These are phyloP conservation scores for Ogataea hybrid DNA, from an alignment of 1,139 yeast species.

Conservation along the genomic window DNA sequence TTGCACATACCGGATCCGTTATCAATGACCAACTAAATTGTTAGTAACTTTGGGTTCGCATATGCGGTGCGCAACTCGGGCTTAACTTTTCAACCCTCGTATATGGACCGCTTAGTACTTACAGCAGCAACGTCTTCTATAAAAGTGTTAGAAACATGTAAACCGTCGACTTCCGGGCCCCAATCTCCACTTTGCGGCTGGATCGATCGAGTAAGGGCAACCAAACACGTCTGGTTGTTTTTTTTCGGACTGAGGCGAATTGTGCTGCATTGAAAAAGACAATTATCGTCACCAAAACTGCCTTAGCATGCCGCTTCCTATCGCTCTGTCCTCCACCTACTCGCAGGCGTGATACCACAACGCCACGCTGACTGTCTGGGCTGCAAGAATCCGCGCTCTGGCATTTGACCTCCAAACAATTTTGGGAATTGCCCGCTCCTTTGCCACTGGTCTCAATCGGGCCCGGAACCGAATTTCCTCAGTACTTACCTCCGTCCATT, in stretches of 20 bases:
- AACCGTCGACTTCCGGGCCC: not conserved
- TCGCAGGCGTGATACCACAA: no score
- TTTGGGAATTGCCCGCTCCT: constrained; percentile 2
- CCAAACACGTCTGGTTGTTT: not conserved
- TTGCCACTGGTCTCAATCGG: constrained; percentile 3
- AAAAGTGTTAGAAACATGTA: constrained; percentile 30
- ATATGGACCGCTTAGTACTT: constrained; percentile 21
- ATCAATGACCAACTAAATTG: constrained; percentile 78
- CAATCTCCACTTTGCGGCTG: not conserved
- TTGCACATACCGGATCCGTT: constrained; percentile 99
- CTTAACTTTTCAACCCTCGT: constrained; percentile 2
- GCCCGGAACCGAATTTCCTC: not conserved
- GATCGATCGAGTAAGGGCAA: not conserved
- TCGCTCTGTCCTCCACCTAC: no score
- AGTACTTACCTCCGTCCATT: constrained; percentile 39
- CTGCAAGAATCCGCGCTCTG: no score
- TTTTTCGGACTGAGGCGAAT: not conserved
- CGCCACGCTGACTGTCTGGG: no score
- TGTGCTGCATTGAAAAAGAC: not conserved
- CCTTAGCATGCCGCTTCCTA: no score
- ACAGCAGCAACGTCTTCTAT: constrained; percentile 39
- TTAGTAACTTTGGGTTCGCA: constrained; percentile 14
- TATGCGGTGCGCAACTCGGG: not conserved
- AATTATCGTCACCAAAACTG: not conserved
- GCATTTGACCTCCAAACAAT: no score